Evolutionary conservation across 345 rosid species (phyloP).

Genomic region (Abelmoschus esculentus): DNA sequence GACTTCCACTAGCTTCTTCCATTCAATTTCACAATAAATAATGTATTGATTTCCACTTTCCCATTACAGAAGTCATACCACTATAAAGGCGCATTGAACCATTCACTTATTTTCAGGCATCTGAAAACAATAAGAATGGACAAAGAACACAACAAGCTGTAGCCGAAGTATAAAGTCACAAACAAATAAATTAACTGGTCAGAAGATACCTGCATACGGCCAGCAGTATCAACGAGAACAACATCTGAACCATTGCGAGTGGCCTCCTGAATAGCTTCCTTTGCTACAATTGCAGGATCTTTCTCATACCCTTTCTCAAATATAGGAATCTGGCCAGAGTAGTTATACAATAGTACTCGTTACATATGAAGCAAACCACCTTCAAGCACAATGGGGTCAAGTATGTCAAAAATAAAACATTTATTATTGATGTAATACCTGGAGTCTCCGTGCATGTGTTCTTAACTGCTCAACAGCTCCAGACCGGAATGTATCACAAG

Average conservation of each 20-base stretch:
- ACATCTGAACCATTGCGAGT: conserved; percentile 81
- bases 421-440: conserved; percentile 13
- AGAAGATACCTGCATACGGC: conserved; percentile 49
- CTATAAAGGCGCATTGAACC: not conserved
- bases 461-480: conserved; percentile 99
- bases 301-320: conserved; percentile 97
- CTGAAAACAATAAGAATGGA: not conserved
- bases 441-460: conserved; percentile 94
- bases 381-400: not conserved
- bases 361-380: not conserved
- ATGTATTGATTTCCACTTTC: too few relatives aligned
- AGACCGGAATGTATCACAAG: conserved; percentile 96
- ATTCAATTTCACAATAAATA: not conserved
- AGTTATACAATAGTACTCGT: not conserved
- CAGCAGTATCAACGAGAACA: conserved; percentile 98
- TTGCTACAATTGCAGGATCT: conserved; percentile 96
- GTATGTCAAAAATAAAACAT: not conserved
- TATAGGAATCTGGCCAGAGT: conserved; percentile 54
- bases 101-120: not conserved
- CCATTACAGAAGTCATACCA: too few relatives aligned
- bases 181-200: not conserved
- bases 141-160: not conserved
- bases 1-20: too few relatives aligned
- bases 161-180: not conserved
- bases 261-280: conserved; percentile 97